phyloP scores from a whole-genome alignment of 768 basidiomycete species.

The Xerocomus potaroensis region DNA sequence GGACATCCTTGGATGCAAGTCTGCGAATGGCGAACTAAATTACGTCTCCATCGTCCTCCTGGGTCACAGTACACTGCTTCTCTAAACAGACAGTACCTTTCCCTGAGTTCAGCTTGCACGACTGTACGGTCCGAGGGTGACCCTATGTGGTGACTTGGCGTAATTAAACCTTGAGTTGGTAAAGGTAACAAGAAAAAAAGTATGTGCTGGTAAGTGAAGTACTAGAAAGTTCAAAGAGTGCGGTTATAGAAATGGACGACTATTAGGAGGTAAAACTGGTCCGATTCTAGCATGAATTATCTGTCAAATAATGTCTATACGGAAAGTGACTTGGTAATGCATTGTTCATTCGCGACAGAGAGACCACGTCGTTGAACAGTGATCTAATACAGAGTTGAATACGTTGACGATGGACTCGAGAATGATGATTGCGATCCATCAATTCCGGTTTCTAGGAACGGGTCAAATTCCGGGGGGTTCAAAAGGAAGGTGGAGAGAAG shows the following conservation, averaged over 20 bases:
- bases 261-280: neutral
- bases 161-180: neutral
- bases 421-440: constrained; percentile 16
- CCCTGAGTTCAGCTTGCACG: no score
- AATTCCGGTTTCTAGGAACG: constrained; percentile 14
- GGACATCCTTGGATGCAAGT: no score
- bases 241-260: neutral
- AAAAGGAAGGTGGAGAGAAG: constrained; percentile 6
- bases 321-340: constrained; percentile 10
- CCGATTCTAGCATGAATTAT: constrained; percentile 12
- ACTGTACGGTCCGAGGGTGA: neutral
- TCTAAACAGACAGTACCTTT: no score
- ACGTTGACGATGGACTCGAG: constrained; percentile 24
- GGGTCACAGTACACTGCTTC: no score
- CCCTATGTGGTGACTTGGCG: neutral
- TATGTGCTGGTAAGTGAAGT: constrained; percentile 1
- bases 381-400: constrained; percentile 14
- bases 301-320: constrained; percentile 10
- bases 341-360: constrained; percentile 2
- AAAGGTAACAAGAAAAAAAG: neutral
- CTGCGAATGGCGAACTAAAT: no score
- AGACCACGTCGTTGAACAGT: constrained; percentile 9
- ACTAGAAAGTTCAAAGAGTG: no score
- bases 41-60: no score
- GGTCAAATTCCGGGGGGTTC: constrained; percentile 7